Evolutionary conservation across 768 basidiomycete genomes (phyloP).

Genomic region (Agaricus blazei): DNA sequence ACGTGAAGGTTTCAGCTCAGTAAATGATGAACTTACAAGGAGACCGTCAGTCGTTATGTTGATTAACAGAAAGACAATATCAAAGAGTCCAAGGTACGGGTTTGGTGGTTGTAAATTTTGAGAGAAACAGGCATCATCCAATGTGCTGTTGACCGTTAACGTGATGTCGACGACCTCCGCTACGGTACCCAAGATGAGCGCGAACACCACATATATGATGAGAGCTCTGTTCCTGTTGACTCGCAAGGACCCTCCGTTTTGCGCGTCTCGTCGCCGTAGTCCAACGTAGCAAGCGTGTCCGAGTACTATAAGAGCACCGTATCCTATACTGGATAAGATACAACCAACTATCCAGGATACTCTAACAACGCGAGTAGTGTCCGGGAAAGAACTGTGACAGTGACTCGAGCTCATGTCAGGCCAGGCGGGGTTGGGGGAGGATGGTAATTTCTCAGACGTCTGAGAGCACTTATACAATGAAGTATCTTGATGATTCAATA

Average conservation of each 20-base stretch:
- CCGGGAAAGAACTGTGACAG: too few species aligned
- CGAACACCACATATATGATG: not conserved
- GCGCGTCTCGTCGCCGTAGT: not conserved
- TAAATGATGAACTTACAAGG: not conserved
- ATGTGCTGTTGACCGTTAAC: not conserved
- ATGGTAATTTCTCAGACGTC: too few species aligned
- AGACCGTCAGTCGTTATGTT: not conserved
- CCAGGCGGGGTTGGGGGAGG: too few species aligned
- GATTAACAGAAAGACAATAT: not conserved
- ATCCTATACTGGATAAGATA: too few species aligned
- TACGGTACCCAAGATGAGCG: not conserved
- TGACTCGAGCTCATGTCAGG: too few species aligned
- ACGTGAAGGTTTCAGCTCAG: not conserved
- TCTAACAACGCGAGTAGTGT: too few species aligned
- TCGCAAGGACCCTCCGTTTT: too few species aligned
- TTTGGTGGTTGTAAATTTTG: not conserved
- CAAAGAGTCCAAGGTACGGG: not conserved
- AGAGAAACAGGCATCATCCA: not conserved
- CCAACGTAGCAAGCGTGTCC: not conserved
- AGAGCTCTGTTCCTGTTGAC: not conserved
- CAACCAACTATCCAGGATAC: too few species aligned
- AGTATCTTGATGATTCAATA: too few species aligned
- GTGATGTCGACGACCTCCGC: not conserved
- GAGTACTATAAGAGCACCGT: too few species aligned
- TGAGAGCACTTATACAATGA: too few species aligned